phyloP scores from a whole-genome alignment of 2,329 filamentous ascomycete genomes.

The Paraphoma chrysanthemicola region DNA sequence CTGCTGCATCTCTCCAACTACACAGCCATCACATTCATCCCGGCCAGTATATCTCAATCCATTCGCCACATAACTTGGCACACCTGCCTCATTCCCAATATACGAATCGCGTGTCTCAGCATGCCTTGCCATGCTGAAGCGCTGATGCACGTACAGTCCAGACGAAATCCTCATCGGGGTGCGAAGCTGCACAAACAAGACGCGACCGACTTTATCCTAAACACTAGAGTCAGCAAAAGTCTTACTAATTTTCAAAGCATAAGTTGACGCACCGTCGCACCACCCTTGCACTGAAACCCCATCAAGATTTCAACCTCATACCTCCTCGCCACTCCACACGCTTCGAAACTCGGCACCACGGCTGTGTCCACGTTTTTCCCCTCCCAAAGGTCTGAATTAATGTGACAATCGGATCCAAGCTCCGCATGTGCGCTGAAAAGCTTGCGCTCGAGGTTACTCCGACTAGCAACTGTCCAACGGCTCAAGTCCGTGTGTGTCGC shows the following conservation, averaged over 20 bases:
- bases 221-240: neutral
- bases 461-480: neutral
- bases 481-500: neutral
- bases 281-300: conserved; percentile 17
- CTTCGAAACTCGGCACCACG: conserved; percentile 15
- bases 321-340: conserved; percentile 18
- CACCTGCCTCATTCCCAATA: neutral
- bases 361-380: conserved; percentile 3
- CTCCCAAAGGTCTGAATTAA: neutral
- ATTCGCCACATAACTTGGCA: neutral
- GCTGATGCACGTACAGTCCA: conserved; percentile 1
- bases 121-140: neutral
- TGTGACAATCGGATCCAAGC: neutral
- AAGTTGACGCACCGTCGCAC: neutral
- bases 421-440: neutral
- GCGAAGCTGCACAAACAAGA: conserved; percentile 18
- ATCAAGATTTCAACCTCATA: conserved; percentile 23
- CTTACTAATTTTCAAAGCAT: neutral
- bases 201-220: conserved; percentile 10
- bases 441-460: neutral
- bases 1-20: neutral
- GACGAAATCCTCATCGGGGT: conserved; percentile 16
- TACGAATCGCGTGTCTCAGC: neutral
- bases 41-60: neutral
- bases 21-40: neutral